Percentiles rank a stretch among this genome's conserved stretches.
These are phyloP conservation scores for Daphne laureola DNA, from an alignment of 441 rosid species.

Conservation along the genomic window DNA sequence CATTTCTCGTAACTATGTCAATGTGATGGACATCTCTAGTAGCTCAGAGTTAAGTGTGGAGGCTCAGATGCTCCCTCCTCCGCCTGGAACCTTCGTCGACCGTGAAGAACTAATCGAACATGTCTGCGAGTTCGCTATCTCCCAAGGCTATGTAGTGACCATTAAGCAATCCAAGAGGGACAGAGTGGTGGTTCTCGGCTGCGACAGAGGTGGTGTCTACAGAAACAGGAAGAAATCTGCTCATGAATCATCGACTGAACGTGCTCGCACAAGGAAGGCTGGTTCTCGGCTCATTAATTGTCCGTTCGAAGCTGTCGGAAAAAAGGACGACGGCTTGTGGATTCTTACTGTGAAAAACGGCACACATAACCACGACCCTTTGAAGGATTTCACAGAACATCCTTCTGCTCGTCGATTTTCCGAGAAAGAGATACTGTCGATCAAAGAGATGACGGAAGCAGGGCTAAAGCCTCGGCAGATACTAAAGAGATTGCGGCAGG, in stretches of 20 bases:
- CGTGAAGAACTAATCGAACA: constrained; percentile 47
- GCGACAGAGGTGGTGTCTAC: constrained; percentile 50
- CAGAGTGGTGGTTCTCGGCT: constrained; percentile 45
- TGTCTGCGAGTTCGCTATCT: constrained; percentile 40
- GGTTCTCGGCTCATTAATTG: constrained; percentile 44
- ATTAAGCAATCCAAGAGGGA: constrained; percentile 50
- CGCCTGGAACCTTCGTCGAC: constrained; percentile 39
- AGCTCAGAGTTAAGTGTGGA: constrained; percentile 24
- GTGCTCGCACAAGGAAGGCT: constrained; percentile 28
- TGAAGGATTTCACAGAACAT: constrained; percentile 37
- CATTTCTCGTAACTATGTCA: neutral
- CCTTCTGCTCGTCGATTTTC: constrained; percentile 44
- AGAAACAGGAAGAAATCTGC: constrained; percentile 35
- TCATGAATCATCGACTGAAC: constrained; percentile 30
- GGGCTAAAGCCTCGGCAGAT: constrained; percentile 49
- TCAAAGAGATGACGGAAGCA: constrained; percentile 49
- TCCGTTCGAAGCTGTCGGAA: constrained; percentile 41
- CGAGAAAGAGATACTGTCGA: constrained; percentile 34
- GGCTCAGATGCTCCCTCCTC: constrained; percentile 44
- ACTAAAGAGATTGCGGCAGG: constrained; percentile 38
- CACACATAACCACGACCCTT: constrained; percentile 40
- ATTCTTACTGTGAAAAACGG: constrained; percentile 38
- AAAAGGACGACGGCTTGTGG: constrained; percentile 44
- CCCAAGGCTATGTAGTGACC: constrained; percentile 50
- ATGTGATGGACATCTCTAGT: constrained; percentile 29